A percentile compares a stretch with the other conserved stretches of the same genome.
Conservation (phyloP, 805 yeast species). For the Hanseniaspora guilliermondii region DNA sequence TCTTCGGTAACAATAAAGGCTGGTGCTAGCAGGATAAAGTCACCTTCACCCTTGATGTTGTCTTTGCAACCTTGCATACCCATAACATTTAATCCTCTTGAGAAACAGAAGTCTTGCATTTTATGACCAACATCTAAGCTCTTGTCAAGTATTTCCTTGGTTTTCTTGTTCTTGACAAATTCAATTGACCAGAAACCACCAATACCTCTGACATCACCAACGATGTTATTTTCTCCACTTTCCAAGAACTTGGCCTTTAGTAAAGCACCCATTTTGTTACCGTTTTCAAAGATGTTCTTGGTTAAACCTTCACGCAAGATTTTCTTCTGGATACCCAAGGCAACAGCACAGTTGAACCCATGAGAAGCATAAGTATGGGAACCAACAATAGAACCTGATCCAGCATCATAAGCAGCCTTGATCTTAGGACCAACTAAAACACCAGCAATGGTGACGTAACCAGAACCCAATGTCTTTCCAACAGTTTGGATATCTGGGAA, state of each 20-base stretch:
- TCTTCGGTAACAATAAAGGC: constrained; percentile 33
- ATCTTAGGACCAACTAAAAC: constrained; percentile 33
- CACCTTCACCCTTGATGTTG: constrained; percentile 26
- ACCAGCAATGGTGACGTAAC: constrained; percentile 40
- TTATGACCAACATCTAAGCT: constrained; percentile 29
- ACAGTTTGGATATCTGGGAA: constrained; percentile 38
- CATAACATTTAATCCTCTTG: constrained; percentile 39
- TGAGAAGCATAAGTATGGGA: constrained; percentile 44
- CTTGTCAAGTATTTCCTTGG: constrained; percentile 38
- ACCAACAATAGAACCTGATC: constrained; percentile 33
- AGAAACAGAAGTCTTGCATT: constrained; percentile 28
- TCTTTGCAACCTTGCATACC: constrained; percentile 33
- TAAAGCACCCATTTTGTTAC: constrained; percentile 32
- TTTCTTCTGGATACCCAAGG: constrained; percentile 36
- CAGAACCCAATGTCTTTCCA: constrained; percentile 41
- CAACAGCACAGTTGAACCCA: constrained; percentile 37
- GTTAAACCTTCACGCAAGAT: constrained; percentile 27
- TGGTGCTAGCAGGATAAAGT: constrained; percentile 39
- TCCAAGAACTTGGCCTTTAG: constrained; percentile 27
- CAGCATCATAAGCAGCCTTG: constrained; percentile 29
- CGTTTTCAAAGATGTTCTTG: constrained; percentile 34
- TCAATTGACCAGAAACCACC: constrained; percentile 52
- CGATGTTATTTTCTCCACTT: constrained; percentile 27
- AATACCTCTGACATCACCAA: constrained; percentile 51
- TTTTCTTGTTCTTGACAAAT: constrained; percentile 39